Conservation (phyloP, 2,329 filamentous ascomycete genomes). For the Fusarium multiceps region DNA sequence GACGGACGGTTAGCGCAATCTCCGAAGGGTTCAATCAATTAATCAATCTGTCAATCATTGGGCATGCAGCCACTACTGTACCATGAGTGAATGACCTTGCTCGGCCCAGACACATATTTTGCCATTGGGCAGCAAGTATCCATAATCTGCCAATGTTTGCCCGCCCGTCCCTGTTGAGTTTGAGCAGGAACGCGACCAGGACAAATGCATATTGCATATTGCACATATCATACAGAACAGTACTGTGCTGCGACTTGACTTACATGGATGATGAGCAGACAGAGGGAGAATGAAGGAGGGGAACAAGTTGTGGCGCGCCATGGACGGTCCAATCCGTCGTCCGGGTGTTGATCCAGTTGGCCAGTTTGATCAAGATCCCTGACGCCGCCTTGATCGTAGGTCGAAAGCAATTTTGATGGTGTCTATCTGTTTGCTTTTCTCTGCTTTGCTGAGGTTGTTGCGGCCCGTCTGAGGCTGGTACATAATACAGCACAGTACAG, state of each 20-base stretch:
- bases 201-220: conserved; percentile 13
- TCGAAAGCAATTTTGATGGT: conserved; percentile 23
- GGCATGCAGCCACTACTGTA: conserved; percentile 21
- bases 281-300: conserved; percentile 15
- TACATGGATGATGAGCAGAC: conserved; percentile 20
- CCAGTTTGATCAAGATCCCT: conserved; percentile 49
- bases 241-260: neutral
- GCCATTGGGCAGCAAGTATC: conserved; percentile 53
- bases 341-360: conserved; percentile 60
- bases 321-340: conserved; percentile 51
- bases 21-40: conserved; percentile 27
- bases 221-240: neutral
- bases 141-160: conserved; percentile 23
- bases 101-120: conserved; percentile 12
- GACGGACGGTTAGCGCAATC: conserved; percentile 30
- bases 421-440: conserved; percentile 23
- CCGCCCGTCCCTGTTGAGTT: conserved; percentile 2
- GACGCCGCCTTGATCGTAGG: conserved; percentile 25
- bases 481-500: neutral
- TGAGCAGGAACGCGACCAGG: conserved; percentile 14
- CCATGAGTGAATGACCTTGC: conserved; percentile 7
- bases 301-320: conserved; percentile 28
- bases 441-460: neutral
- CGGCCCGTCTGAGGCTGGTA: neutral
- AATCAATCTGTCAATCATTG: conserved; percentile 19